These are phyloP conservation scores for Taxawa tesnikishii DNA, from an alignment of 2,329 filamentous ascomycete species.

Conservation along the genomic window DNA sequence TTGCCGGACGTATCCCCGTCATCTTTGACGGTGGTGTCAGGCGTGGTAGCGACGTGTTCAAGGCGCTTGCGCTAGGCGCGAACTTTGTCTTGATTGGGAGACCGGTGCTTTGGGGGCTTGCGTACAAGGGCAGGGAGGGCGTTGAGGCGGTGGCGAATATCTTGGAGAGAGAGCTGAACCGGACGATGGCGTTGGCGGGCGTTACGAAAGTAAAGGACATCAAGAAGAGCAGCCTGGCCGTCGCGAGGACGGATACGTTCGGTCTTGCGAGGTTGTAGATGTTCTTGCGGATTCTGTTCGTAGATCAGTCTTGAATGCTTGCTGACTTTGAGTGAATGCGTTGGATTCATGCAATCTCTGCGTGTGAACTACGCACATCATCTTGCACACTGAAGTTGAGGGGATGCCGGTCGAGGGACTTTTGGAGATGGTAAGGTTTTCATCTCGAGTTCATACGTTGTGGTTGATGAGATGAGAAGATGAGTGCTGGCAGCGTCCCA, in stretches of 20 bases:
- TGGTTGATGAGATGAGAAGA: no score
- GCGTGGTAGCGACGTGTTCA: conserved; percentile 42
- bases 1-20: conserved; percentile 34
- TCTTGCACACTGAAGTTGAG: no score
- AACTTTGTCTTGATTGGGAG: conserved; percentile 19
- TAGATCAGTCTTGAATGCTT: no score
- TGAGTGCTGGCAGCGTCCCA: no score
- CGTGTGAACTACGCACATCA: no score
- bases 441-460: no score
- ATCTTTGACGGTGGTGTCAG: conserved; percentile 47
- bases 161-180: conserved; percentile 8
- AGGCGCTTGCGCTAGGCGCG: conserved; percentile 37
- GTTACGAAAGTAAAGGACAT: conserved; percentile 11
- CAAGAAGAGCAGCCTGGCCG: conserved; percentile 8
- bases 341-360: no score
- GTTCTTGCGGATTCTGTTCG: no score
- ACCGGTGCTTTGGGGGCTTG: conserved; percentile 9
- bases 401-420: no score
- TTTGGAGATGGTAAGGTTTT: no score
- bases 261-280: conserved; percentile 13
- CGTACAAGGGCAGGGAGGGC: conserved; percentile 8
- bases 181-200: conserved; percentile 14
- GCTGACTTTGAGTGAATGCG: no score
- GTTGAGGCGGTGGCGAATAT: conserved; percentile 8
- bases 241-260: conserved; percentile 10